Evolutionary conservation across 805 yeast genomes (phyloP), one percentile per base, ranked within the genome.

Genomic region (Yarrowia yakushimensis): DNA sequence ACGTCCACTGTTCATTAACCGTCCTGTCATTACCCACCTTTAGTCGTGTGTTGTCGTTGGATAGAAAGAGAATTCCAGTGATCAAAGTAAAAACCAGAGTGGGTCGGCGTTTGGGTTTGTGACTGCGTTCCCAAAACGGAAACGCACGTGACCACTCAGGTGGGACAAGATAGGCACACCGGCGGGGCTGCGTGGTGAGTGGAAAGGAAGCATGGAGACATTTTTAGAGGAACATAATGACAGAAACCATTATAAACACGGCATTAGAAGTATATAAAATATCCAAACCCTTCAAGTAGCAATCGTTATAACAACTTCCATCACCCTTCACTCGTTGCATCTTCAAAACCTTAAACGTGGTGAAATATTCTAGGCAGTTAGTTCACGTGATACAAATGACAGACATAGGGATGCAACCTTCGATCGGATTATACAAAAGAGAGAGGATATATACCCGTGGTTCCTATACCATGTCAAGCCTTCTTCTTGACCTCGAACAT

Each of bases 1-100:
- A 45, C 52, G 52, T 23, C 22, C 55, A 48, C 55, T n/a, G 27
- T 22, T n/a, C 37, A 31, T 33, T 48, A 39, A 33, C 22, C 55
- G 46, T 39, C 37, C 39, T 55, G 61, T 30, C 48, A 39, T 27
- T 41, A 55, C 61, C 48, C 48, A 55, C 61, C 61, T 55, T 55
- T 55, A 39, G 48, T 39, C 46, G 46, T 55, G 61, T 52, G 61
- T 55, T 55, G 61, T 55, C 61, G 61, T 55, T 55, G 46, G 61
- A 39, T 55, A 41, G 48, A 55, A 55, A 55, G 61, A 55, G 61
- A 55, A 41, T 41, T 55, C 61, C 46, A 55, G 39, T 39, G 48
- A 55, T 55, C 61, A 39, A 52, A 52, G 61, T 41, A 55, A 55
- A 55, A 55, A 39, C 48, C 61, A 37, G 61, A 55, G 61, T 55